Evolutionary conservation across 306 rosid species (phyloP).

Genomic region (Geum urbanum): DNA sequence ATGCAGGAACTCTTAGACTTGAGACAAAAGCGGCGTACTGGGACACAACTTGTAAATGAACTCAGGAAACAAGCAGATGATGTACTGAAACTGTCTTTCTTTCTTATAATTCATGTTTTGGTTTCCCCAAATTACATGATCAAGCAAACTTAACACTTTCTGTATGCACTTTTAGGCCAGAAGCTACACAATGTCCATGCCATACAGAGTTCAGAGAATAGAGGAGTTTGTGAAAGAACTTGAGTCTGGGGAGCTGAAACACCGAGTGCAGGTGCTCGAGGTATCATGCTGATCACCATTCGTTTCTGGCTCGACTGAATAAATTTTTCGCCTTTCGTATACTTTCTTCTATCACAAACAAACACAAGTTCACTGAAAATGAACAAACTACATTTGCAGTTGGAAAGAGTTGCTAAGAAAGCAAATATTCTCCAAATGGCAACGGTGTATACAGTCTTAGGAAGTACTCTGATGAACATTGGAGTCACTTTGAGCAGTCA

Average conservation of each 20-base stretch:
- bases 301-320: background rate
- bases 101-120: slow-evolving; percentile 19
- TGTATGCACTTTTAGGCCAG: slow-evolving; percentile 54
- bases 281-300: slow-evolving; percentile 28
- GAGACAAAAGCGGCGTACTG: slow-evolving; percentile 55
- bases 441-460: slow-evolving; percentile 69
- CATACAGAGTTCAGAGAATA: slow-evolving; percentile 83
- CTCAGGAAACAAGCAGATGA: slow-evolving; percentile 88
- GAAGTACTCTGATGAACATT: slow-evolving; percentile 75
- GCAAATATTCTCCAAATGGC: slow-evolving; percentile 86
- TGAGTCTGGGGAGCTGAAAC: slow-evolving; percentile 83
- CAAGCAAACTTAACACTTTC: background rate
- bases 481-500: slow-evolving; percentile 73
- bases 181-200: slow-evolving; percentile 86
- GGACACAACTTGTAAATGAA: slow-evolving; percentile 63
- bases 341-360: background rate
- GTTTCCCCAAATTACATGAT: background rate
- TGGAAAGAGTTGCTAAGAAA: slow-evolving; percentile 89
- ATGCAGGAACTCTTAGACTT: slow-evolving; percentile 80
- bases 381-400: slow-evolving; percentile 38
- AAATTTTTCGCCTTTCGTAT: background rate
- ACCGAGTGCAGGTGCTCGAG: slow-evolving; percentile 94
- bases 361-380: background rate
- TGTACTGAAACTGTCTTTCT: slow-evolving; percentile 34
- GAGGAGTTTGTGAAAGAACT: slow-evolving; percentile 88